Percentiles rank a stretch among this genome's conserved stretches.
These are phyloP conservation scores for Paramyrothecium roridum DNA, from an alignment of 2,329 filamentous ascomycete genomes.

Conservation along the genomic window DNA sequence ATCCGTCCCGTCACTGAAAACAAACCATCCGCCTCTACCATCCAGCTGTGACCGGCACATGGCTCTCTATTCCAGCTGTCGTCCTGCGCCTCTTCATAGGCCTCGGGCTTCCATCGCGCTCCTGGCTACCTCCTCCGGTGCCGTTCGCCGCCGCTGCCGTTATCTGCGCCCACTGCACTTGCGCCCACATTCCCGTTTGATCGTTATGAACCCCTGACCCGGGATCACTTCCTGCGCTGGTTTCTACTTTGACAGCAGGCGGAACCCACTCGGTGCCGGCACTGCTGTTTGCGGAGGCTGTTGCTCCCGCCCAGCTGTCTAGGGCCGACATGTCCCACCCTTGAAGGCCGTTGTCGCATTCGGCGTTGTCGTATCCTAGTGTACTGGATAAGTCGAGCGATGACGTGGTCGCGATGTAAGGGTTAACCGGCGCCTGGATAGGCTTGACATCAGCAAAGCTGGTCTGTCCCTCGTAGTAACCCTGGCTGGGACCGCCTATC, in stretches of 20 bases:
- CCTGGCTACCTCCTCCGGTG: conserved; percentile 15
- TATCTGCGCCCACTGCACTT: conserved; percentile 29
- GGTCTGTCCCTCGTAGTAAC: conserved; percentile 29
- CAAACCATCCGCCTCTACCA: conserved; percentile 16
- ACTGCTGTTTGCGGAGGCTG: conserved; percentile 12
- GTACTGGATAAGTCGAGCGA: conserved; percentile 27
- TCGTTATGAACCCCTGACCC: conserved; percentile 6
- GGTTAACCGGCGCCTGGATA: conserved; percentile 21
- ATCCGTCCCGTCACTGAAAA: background rate
- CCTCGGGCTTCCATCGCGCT: conserved; percentile 30
- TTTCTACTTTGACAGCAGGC: conserved; percentile 25
- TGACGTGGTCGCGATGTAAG: conserved; percentile 24
- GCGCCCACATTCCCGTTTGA: conserved; percentile 30
- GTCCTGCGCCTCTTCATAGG: conserved; percentile 33
- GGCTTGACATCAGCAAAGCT: conserved; percentile 31
- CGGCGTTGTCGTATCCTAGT: conserved; percentile 30
- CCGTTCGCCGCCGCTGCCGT: conserved; percentile 15
- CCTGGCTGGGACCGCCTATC: conserved; percentile 18
- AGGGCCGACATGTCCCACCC: conserved; percentile 35
- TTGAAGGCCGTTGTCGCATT: conserved; percentile 26
- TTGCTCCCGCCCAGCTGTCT: conserved; percentile 26
- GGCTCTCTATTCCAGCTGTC: conserved; percentile 23
- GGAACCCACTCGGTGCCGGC: conserved; percentile 28
- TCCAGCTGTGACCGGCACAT: conserved; percentile 27
- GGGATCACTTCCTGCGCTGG: conserved; percentile 2